Conservation (phyloP, 768 basidiomycete genomes). For the Mycena kentingensis region DNA sequence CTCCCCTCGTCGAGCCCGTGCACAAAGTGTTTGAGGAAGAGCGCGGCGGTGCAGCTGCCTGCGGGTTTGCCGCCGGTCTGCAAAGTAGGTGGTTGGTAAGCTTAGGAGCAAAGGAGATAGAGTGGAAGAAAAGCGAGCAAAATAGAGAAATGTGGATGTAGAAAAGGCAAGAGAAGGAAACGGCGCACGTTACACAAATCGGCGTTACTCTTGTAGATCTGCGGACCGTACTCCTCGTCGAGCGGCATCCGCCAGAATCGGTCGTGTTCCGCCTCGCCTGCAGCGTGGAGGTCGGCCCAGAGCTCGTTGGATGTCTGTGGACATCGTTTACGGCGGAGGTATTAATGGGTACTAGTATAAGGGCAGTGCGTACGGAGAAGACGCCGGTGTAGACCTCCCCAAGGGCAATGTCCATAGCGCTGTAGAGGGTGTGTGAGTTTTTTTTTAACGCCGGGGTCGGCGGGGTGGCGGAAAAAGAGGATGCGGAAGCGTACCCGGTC, state of each 20-base stretch:
- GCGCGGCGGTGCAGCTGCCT: constrained; percentile 78
- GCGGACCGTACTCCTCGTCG: constrained; percentile 76
- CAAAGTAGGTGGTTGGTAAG: too few relatives aligned
- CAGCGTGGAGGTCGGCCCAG: constrained; percentile 67
- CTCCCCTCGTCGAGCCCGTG: constrained; percentile 66
- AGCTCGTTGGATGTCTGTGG: constrained; percentile 69
- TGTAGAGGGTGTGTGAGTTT: constrained; percentile 26
- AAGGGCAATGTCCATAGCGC: constrained; percentile 71
- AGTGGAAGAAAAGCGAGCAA: too few relatives aligned
- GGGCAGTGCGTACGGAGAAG: constrained; percentile 56
- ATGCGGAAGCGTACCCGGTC: constrained; percentile 73
- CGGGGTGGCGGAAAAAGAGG: not conserved
- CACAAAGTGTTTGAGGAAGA: constrained; percentile 85
- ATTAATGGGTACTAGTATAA: not conserved
- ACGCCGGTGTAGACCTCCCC: constrained; percentile 80
- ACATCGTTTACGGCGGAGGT: not conserved
- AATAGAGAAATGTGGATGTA: constrained; percentile 3
- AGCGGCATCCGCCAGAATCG: constrained; percentile 91
- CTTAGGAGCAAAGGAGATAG: too few relatives aligned
- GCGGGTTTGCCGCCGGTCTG: constrained; percentile 74
- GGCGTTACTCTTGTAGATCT: constrained; percentile 77
- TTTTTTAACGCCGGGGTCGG: not conserved
- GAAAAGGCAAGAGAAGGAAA: not conserved
- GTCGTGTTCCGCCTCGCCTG: constrained; percentile 76
- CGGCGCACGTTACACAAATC: constrained; percentile 73